Base-by-base conservation (phyloP, 768 basidiomycete species). In the Macrocybe gigantea region DNA sequence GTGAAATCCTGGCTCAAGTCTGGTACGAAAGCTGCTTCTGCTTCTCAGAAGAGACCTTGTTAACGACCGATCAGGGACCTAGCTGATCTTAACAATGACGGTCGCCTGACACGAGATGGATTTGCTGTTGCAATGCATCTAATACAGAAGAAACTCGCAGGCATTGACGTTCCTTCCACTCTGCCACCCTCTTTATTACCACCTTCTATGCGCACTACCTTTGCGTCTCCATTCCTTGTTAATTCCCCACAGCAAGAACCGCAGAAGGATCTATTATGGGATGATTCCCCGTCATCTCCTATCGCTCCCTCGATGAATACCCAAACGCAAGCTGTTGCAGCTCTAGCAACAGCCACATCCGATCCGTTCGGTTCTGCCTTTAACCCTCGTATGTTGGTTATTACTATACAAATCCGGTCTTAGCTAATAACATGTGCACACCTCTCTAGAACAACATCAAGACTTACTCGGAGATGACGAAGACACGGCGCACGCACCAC, bases 61-160 rank as follows among this genome's bases (percentile, higher is more conserved):
- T 30, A 50, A 42, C 55, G 53, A 37, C 14, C 11, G 40, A 47
- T 0, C 50, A 97, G 94, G 95, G 96, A 99, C 64, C 78, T 99
- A 13, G 77, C 93, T 29, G 95, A 98, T 60, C 76, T 97, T 15
- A 81, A 86, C 52, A 86, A 85, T 44, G 87, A 95, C 48, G 96
- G 96, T 1, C 78, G 75, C 47, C 73, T 99, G 41, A 93, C 84
- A 3, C 78, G 83, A 45, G 94, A 97, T 42, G 91, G 93, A 10
- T 98, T 99, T 64, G 95, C 96, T 6, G 85, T 98, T 39, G 96
- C 93, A 3, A 82, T 94, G 82, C 80, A 95, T 66, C 77, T 99
- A 33, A 97, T 99, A 57, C 88, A 90, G 65, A 78, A 78, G 59
- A 92, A 85, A 64, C 68, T 96, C 7, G 74, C 79, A 6, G 93